Evolutionary conservation across 306 rosid genomes (phyloP).

Genomic region (Styphnolobium japonicum): DNA sequence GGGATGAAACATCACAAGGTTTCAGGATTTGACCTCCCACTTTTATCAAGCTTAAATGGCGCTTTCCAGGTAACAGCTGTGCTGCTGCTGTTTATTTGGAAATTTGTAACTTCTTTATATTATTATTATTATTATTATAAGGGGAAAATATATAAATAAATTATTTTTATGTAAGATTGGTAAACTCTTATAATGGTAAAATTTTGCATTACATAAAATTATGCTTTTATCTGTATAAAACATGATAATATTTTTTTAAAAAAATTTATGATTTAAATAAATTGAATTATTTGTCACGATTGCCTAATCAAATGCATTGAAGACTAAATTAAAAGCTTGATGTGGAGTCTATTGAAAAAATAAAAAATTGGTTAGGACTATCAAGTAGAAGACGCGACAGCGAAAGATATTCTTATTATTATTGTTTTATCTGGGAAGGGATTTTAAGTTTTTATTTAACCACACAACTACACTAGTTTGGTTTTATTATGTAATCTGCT

Average conservation of each 20-base stretch:
- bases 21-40: constrained; percentile 29
- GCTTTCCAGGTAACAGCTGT: constrained; percentile 36
- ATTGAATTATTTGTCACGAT: neutral
- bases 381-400: neutral
- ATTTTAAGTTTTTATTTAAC: no score
- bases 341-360: neutral
- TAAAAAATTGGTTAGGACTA: neutral
- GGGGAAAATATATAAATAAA: neutral
- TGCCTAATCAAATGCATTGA: neutral
- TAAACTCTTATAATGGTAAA: no score
- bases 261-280: neutral
- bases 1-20: neutral
- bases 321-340: neutral
- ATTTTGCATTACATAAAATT: no score
- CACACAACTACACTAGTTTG: neutral
- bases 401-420: neutral
- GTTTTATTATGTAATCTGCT: neutral
- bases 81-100: neutral
- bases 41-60: constrained; percentile 37
- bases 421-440: neutral
- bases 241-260: no score
- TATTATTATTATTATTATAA: neutral
- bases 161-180: no score
- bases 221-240: no score
- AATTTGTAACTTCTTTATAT: neutral